phyloP scores from a whole-genome alignment of 2,329 filamentous ascomycete genomes.

The Rhytidhysteron rufulum region DNA sequence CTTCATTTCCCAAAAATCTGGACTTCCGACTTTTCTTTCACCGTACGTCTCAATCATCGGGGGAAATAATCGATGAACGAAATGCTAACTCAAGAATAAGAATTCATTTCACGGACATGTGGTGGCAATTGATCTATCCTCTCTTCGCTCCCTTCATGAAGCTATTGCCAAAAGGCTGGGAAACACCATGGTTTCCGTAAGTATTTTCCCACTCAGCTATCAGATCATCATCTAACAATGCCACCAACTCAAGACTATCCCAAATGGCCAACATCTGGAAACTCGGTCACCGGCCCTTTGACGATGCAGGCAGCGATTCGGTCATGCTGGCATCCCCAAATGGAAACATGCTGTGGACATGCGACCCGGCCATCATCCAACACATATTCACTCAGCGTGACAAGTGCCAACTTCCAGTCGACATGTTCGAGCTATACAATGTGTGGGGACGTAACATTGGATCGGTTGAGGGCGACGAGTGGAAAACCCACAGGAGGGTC shows the following conservation, averaged over 20 bases:
- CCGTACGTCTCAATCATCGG: neutral
- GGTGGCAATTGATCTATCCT: constrained; percentile 6
- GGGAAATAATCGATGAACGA: no score
- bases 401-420: constrained; percentile 6
- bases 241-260: constrained; percentile 4
- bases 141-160: constrained; percentile 3
- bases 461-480: constrained; percentile 11
- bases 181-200: neutral
- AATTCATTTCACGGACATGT: constrained; percentile 1
- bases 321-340: constrained; percentile 7
- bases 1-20: neutral
- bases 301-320: constrained; percentile 3
- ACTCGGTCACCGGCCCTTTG: constrained; percentile 8
- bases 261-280: constrained; percentile 7
- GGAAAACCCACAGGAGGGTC: constrained; percentile 6
- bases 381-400: constrained; percentile 8
- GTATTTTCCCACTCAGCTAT: neutral
- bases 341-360: constrained; percentile 10
- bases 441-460: constrained; percentile 10
- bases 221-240: neutral
- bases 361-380: constrained; percentile 6
- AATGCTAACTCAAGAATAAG: neutral
- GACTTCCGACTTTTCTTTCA: constrained; percentile 4
- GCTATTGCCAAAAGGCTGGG: constrained; percentile 1
- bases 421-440: constrained; percentile 9